Base-by-base conservation (phyloP, 2,329 filamentous ascomycete species). In the Arthrobotrys sinensis region DNA sequence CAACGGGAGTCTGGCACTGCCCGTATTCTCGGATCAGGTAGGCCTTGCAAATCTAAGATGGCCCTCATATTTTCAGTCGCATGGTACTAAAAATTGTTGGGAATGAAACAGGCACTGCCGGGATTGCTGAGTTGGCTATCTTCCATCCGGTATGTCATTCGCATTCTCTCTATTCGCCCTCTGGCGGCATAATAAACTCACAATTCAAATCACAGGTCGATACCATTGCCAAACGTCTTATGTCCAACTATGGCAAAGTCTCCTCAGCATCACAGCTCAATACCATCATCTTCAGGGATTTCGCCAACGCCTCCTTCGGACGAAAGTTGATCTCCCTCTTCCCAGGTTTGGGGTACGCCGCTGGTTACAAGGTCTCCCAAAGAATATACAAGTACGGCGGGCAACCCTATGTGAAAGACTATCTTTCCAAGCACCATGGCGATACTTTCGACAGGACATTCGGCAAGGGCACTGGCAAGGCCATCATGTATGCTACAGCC, bases 311-410 rank as follows among this genome's bases (percentile, higher is more conserved):
- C 32, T 85, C 93, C 4, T 82, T 89, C 36, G 88, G 88, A 69
- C 87, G 87, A 82, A 97, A 97, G 85, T 97, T 98, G 85, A 89
- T 97, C 83, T 97, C 95, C 50, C 89, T 99, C 55, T 99, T 99
- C 87, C 96, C 96, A 36, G 96, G 96, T 83, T 89, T 99, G 78
- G 96, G 96, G 83, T 99, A 99, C 85, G 96, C 96, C 73, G 96
- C 96, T 71, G 94, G 94, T 79, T 99, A 99, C 89, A 99, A 99
- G 89, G 91, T 98, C 80, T 90, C 97, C 71, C 96, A 99, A 89
- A 89, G 96, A 85, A 90, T 99, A 84, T 99, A 99, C 89, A 99
- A 99, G 87, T 99, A 97, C 84, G 96, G 96, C 81, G 96, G 96
- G 63, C 96, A 99, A 87, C 96, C 96, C 52, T 93, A 97, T 82